These are phyloP conservation scores for Pichia insulana DNA, from an alignment of 805 yeast genomes.

Conservation along the genomic window DNA sequence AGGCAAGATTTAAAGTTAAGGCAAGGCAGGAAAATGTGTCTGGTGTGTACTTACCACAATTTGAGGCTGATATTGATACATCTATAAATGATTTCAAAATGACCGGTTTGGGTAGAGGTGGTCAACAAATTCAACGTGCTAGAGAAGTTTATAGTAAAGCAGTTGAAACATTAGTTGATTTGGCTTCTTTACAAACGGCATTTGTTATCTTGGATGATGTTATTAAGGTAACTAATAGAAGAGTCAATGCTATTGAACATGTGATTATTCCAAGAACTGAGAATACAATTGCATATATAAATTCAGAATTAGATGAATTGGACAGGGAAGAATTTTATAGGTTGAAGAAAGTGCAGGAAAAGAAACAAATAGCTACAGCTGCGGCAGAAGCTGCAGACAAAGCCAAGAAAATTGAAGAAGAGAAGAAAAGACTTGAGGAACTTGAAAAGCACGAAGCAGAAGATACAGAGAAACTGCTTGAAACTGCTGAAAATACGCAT, in stretches of 20 bases:
- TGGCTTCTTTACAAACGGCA: constrained; percentile 95
- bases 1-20: constrained; percentile 81
- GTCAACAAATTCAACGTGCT: constrained; percentile 95
- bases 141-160: constrained; percentile 89
- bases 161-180: constrained; percentile 92
- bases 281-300: constrained; percentile 84
- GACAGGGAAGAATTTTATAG: constrained; percentile 98
- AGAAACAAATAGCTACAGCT: constrained; percentile 76
- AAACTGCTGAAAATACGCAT: constrained; percentile 7
- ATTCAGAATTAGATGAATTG: constrained; percentile 92
- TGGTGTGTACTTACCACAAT: constrained; percentile 91
- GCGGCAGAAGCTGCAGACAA: constrained; percentile 48
- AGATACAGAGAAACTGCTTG: constrained; percentile 12
- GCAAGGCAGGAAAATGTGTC: constrained; percentile 94
- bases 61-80: constrained; percentile 76
- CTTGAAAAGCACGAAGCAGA: constrained; percentile 14
- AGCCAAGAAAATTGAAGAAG: constrained; percentile 24
- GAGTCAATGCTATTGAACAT: constrained; percentile 98
- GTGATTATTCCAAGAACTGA: constrained; percentile 97
- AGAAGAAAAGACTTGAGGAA: constrained; percentile 4
- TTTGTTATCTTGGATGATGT: constrained; percentile 95
- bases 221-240: constrained; percentile 93
- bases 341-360: constrained; percentile 91
- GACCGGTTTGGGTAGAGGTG: constrained; percentile 97
- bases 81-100: constrained; percentile 87